Evolutionary conservation across 106 monocot genomes (phyloP).

Genomic region (Platanthera zijinensis): DNA sequence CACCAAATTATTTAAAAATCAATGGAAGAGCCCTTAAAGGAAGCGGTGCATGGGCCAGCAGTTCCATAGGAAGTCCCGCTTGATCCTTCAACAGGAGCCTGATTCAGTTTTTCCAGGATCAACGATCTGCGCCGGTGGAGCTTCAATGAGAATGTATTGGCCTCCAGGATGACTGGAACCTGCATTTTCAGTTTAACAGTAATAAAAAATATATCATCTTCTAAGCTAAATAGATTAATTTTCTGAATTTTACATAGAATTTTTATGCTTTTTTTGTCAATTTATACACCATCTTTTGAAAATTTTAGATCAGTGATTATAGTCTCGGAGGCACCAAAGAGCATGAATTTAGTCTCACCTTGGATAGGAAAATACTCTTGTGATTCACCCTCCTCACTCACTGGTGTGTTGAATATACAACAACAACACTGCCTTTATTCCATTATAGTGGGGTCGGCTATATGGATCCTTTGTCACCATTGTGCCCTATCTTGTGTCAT

Average conservation of each 20-base stretch:
- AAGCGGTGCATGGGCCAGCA: slow-evolving; percentile 35
- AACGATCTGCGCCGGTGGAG: slow-evolving; percentile 51
- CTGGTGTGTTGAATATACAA: too few relatives aligned
- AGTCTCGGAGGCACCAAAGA: not conserved
- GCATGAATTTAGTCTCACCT: too few relatives aligned
- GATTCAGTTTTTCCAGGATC: slow-evolving; percentile 79
- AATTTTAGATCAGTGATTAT: not conserved
- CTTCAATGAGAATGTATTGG: slow-evolving; percentile 75
- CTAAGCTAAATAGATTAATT: too few relatives aligned
- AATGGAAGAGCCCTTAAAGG: slow-evolving; percentile 40
- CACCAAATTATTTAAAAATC: slow-evolving; percentile 34
- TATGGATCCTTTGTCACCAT: too few relatives aligned
- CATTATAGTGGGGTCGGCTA: too few relatives aligned
- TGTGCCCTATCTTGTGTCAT: too few relatives aligned
- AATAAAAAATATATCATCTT: not conserved
- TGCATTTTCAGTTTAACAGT: slow-evolving; percentile 14
- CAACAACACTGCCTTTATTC: too few relatives aligned
- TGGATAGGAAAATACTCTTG: too few relatives aligned
- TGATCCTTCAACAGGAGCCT: slow-evolving; percentile 92
- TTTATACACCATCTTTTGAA: not conserved
- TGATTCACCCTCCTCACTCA: too few relatives aligned
- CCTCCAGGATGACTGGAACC: slow-evolving; percentile 83
- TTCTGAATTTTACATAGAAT: too few relatives aligned
- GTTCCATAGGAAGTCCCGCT: slow-evolving; percentile 43
- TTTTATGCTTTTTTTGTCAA: too few relatives aligned